Base-by-base conservation (phyloP, 2,329 filamentous ascomycete species). In the Rhynchosporium agropyri region DNA sequence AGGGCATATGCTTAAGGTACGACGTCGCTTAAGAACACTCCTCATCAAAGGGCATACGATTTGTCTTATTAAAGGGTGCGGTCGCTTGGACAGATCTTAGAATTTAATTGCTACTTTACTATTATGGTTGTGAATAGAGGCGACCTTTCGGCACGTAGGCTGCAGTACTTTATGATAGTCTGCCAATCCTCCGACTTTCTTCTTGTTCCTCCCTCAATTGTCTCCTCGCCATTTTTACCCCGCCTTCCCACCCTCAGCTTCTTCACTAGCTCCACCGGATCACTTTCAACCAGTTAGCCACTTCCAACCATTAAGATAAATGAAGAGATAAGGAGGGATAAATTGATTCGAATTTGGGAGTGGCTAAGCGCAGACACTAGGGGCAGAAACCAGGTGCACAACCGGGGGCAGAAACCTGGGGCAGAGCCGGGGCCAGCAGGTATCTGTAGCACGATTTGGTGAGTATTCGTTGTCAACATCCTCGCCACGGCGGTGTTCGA, bases 141-240 rank as follows among this genome's bases (percentile, higher is more conserved):
- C 20, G 20, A 20, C 20, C 20, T 20, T 20, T 20, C 20, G 20
- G 20, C 20, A 20, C 20, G 20, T 20, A 20, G 20, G 20, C 20
- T 20, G 20, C 20, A 20, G 20, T 20, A 20, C 20, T 20, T 20
- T 20, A 20, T 20, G 20, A 20, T 20, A 20, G 20, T 20, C 20
- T 46, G 43, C 43, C 15, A 46, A 46, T 46, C 9, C n/a, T 46
- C 43, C 10, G n/a, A 46, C 43, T 20, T 46, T 46, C 43, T 20
- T 46, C 5, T 46, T 46, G 9, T 46, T 46, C 43, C n/a, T 46
- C 43, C 43, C 43, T 46, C 43, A 46, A 26, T 46, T 46, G 43
- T 20, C 26, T 20, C 43, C n/a, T 46, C 43, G 43, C 43, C 43
- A 20, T 20, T 46, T 46, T 1, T 46, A 46, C 43, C 43, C n/a